Evolutionary conservation across 2,329 filamentous ascomycete genomes (phyloP).

Genomic region (Mollisiaceae sp.): DNA sequence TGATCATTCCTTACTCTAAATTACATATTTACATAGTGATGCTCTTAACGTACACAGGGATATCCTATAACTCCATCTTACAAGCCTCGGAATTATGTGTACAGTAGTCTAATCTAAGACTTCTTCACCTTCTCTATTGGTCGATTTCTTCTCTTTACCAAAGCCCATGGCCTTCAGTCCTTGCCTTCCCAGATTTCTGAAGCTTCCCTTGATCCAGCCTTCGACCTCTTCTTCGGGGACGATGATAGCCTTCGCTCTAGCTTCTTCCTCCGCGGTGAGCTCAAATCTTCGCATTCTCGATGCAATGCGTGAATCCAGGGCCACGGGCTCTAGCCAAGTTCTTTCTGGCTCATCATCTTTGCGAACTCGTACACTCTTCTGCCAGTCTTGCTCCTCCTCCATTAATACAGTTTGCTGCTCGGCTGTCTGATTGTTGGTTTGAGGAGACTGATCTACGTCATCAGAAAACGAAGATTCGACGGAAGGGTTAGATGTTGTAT

Average conservation of each 20-base stretch:
- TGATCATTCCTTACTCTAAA: slow-evolving; percentile 1
- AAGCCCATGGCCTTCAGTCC: slow-evolving; percentile 33
- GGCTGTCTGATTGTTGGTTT: slow-evolving; percentile 35
- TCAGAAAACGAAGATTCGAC: slow-evolving; percentile 27
- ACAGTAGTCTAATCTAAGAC: slow-evolving; percentile 5
- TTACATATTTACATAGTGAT: slow-evolving; percentile 10
- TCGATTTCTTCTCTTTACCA: slow-evolving; percentile 30
- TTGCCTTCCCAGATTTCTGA: slow-evolving; percentile 54
- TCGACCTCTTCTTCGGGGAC: slow-evolving; percentile 72
- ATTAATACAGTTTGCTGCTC: slow-evolving; percentile 71
- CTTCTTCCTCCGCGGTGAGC: slow-evolving; percentile 71
- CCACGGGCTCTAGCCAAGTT: slow-evolving; percentile 77
- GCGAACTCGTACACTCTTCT: slow-evolving; percentile 73
- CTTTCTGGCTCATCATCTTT: slow-evolving; percentile 63
- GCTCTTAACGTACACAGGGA: background rate
- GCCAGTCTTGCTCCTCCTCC: slow-evolving; percentile 81
- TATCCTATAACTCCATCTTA: slow-evolving; percentile 5
- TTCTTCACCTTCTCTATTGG: slow-evolving; percentile 24
- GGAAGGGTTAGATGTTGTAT: slow-evolving; percentile 46
- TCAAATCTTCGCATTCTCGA: slow-evolving; percentile 82
- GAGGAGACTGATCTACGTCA: slow-evolving; percentile 40
- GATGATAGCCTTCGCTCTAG: slow-evolving; percentile 64
- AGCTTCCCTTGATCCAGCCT: slow-evolving; percentile 67
- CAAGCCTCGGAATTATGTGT: background rate
- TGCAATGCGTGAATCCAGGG: slow-evolving; percentile 76